These are phyloP conservation scores for Linanthus parryae DNA, from an alignment of 148 eudicot genomes.

Conservation along the genomic window DNA sequence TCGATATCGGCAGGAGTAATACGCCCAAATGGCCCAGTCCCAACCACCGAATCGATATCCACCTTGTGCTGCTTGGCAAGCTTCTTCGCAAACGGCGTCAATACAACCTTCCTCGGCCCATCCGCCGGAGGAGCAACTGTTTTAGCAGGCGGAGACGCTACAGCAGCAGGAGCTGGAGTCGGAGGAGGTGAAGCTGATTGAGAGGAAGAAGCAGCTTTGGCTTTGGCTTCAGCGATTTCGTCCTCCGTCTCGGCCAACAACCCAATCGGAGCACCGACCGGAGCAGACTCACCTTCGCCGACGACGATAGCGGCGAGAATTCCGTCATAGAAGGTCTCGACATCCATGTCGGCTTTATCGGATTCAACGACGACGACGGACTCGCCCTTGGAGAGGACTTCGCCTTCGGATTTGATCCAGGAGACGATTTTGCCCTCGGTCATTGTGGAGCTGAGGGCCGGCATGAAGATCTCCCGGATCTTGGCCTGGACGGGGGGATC, in stretches of 20 bases:
- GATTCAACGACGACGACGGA: conserved; percentile 87
- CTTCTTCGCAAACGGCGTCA: conserved; percentile 87
- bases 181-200: conserved; percentile 16
- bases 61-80: conserved; percentile 93
- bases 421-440: conserved; percentile 93
- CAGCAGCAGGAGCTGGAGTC: conserved; percentile 17
- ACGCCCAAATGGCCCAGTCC: conserved; percentile 84
- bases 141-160: too few species aligned
- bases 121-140: conserved; percentile 14
- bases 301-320: conserved; percentile 87
- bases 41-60: conserved; percentile 47
- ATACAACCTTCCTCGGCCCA: conserved; percentile 52
- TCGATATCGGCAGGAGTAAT: conserved; percentile 83
- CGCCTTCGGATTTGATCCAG: conserved; percentile 88
- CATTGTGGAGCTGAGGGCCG: conserved; percentile 93
- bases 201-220: conserved; percentile 35
- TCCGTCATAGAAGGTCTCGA: conserved; percentile 84
- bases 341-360: conserved; percentile 96
- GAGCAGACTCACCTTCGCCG: conserved; percentile 60
- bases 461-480: conserved; percentile 96
- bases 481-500: conserved; percentile 30
- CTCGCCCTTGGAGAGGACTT: conserved; percentile 67
- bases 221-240: conserved; percentile 70
- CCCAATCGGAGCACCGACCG: conserved; percentile 83
- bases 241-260: conserved; percentile 72